Conservation (phyloP, 2,329 filamentous ascomycete species). For the Penicillium sclerotigenum region DNA sequence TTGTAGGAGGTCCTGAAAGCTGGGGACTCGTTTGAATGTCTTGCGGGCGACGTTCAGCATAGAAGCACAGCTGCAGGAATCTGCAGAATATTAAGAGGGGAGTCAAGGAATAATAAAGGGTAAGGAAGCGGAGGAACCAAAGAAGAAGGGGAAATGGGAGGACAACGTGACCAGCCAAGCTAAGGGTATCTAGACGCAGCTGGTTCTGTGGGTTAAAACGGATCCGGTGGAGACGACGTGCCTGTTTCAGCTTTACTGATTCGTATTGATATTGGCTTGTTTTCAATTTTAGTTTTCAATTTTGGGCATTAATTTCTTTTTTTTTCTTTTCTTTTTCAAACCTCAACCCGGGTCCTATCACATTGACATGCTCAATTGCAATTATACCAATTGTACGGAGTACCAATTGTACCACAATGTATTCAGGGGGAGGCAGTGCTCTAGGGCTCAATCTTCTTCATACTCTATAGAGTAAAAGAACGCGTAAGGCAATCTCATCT, state of each 20-base stretch:
- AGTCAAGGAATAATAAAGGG: constrained; percentile 19
- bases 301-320: background rate
- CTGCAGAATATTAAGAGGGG: constrained; percentile 25
- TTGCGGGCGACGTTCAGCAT: constrained; percentile 45
- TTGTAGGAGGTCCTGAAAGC: constrained; percentile 47
- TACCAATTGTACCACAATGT: too few species aligned
- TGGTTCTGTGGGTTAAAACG: constrained; percentile 18
- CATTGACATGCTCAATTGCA: background rate
- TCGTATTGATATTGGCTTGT: constrained; percentile 5
- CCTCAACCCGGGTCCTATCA: background rate
- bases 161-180: constrained; percentile 20
- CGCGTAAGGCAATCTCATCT: constrained; percentile 4
- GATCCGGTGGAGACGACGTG: constrained; percentile 28
- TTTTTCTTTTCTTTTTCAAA: background rate
- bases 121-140: constrained; percentile 10
- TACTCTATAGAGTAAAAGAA: constrained; percentile 1
- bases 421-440: constrained; percentile 5
- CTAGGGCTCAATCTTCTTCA: background rate
- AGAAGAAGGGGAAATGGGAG: constrained; percentile 24
- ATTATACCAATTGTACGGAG: too few species aligned
- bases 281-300: background rate
- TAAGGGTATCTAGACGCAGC: constrained; percentile 20
- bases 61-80: constrained; percentile 34
- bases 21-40: constrained; percentile 44
- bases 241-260: constrained; percentile 38